Conservation (phyloP, 345 rosid genomes). For the Pistacia atlantica region DNA sequence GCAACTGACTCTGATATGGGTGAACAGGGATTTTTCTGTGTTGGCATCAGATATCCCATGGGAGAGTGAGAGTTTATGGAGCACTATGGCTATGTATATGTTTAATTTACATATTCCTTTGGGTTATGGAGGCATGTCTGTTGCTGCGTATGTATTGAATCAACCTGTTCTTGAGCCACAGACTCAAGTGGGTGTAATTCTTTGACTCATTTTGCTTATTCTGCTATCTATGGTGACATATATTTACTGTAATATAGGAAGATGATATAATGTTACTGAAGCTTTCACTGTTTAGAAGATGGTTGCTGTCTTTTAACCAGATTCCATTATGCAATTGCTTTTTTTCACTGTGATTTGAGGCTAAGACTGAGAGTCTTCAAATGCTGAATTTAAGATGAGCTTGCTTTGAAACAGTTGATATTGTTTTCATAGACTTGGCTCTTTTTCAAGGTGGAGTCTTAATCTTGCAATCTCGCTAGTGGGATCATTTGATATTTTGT, state of each 20-base stretch:
- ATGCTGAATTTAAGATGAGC: too few species aligned
- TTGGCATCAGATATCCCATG: conserved; percentile 68
- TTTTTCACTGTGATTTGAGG: neutral
- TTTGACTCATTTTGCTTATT: neutral
- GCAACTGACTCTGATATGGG: conserved; percentile 2
- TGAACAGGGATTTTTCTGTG: conserved; percentile 54
- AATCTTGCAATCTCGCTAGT: neutral
- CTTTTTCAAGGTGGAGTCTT: neutral
- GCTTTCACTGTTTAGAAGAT: neutral
- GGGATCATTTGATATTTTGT: neutral
- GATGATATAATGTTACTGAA: too few species aligned
- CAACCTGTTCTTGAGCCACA: conserved; percentile 71
- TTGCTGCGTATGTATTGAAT: conserved; percentile 56
- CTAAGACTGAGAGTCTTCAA: too few species aligned
- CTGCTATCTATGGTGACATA: neutral
- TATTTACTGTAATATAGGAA: neutral
- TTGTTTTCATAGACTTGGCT: too few species aligned
- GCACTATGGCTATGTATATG: conserved; percentile 72
- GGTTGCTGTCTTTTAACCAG: neutral
- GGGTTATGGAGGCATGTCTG: conserved; percentile 80
- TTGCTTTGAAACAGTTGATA: too few species aligned
- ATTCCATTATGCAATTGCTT: neutral
- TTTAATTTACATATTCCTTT: conserved; percentile 82
- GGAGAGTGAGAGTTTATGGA: conserved; percentile 64
- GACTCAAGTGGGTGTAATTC: conserved; percentile 54